Conservation (phyloP, 2,329 filamentous ascomycete genomes). For the Trichoderma sp. region DNA sequence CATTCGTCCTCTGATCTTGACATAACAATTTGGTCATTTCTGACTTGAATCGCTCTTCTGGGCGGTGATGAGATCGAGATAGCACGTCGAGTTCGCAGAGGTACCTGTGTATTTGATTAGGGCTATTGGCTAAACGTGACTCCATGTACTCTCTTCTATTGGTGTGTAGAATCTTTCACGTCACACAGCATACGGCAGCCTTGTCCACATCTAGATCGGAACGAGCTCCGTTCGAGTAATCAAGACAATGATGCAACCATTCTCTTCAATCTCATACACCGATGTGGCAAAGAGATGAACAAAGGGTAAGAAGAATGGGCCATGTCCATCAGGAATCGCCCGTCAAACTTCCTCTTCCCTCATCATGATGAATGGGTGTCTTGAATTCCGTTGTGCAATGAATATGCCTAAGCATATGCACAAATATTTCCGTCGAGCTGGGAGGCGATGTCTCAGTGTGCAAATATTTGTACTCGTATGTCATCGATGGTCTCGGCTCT, state of each 20-base stretch:
- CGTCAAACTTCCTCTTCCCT: not conserved
- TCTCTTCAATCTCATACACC: not conserved
- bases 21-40: not conserved
- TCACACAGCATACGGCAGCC: conserved; percentile 9
- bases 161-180: not conserved
- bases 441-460: not conserved
- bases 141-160: not conserved
- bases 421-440: not conserved
- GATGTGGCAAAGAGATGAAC: not conserved
- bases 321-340: not conserved
- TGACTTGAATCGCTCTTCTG: not conserved
- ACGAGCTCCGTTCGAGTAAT: not conserved
- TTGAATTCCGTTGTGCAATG: not conserved
- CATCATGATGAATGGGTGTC: not conserved
- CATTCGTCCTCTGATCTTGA: not conserved
- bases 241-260: not conserved
- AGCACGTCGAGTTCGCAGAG: not conserved
- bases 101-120: not conserved
- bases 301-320: not conserved
- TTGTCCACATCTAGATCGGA: not conserved
- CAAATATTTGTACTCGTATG: not conserved
- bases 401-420: not conserved
- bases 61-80: not conserved
- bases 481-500: not conserved
- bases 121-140: not conserved